Conservation (phyloP, 805 yeast species). For the Ogataea populi-albae region DNA sequence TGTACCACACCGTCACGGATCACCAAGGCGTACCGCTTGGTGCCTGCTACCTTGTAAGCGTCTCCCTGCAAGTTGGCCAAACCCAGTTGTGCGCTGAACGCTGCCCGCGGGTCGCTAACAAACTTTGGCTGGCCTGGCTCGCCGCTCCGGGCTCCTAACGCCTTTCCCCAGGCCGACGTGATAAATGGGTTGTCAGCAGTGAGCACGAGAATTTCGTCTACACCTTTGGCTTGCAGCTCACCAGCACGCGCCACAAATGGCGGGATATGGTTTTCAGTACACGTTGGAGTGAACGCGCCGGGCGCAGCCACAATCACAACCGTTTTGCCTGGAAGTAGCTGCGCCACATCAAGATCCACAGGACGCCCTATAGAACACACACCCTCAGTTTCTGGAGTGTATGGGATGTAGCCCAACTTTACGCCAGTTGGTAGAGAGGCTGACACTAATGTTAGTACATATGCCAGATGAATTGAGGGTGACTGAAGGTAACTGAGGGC, state of each 20-base stretch:
- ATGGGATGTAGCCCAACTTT: constrained; percentile 41
- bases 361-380: constrained; percentile 42
- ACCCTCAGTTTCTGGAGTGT: constrained; percentile 34
- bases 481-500: too few relatives aligned
- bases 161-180: constrained; percentile 45
- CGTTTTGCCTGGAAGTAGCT: constrained; percentile 37
- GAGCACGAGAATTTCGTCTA: constrained; percentile 36
- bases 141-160: constrained; percentile 44
- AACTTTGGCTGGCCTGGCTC: constrained; percentile 40
- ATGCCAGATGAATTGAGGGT: too few relatives aligned
- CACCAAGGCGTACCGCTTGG: constrained; percentile 70
- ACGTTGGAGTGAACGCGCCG: constrained; percentile 51
- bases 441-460: too few relatives aligned
- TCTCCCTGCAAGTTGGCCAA: constrained; percentile 49
- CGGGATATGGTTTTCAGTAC: constrained; percentile 45
- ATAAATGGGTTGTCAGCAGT: constrained; percentile 45
- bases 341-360: constrained; percentile 34
- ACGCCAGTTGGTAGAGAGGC: constrained; percentile 31
- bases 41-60: constrained; percentile 55
- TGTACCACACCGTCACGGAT: constrained; percentile 42
- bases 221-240: constrained; percentile 40
- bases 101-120: constrained; percentile 64
- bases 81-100: constrained; percentile 59
- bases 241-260: constrained; percentile 32
- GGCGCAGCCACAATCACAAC: constrained; percentile 44